Percentiles rank a stretch among this genome's conserved stretches.
Conservation (phyloP, 2,329 filamentous ascomycete species). For the Huntiella omanensis region DNA sequence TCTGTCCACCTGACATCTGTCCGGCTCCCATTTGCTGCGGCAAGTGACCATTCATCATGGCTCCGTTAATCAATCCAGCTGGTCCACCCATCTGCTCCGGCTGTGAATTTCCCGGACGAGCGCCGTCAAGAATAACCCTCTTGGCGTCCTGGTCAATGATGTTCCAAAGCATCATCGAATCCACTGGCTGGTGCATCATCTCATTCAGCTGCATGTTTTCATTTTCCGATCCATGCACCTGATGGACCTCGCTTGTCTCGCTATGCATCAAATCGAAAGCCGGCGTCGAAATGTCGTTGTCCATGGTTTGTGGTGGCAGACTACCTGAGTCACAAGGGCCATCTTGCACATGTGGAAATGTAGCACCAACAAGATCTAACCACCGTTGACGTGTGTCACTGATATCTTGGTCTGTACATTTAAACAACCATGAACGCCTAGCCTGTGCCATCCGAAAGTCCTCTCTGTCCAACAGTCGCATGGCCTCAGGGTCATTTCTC, state of each 20-base stretch:
- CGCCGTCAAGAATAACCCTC: background rate
- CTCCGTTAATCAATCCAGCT: too few relatives aligned
- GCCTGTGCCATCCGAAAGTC: conserved; percentile 21
- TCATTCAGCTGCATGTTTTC: conserved; percentile 1
- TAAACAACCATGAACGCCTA: conserved; percentile 14
- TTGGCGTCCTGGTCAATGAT: conserved; percentile 8
- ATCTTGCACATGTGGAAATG: background rate
- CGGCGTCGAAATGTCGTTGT: too few relatives aligned
- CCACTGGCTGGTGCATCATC: conserved; percentile 8
- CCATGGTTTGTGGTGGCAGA: background rate
- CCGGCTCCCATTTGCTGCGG: too few relatives aligned
- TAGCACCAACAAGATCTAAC: conserved; percentile 27
- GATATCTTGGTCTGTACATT: conserved; percentile 25
- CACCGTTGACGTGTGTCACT: conserved; percentile 30
- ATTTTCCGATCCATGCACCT: too few relatives aligned
- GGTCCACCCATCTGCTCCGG: too few relatives aligned
- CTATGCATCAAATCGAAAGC: background rate
- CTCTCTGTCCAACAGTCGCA: conserved; percentile 25
- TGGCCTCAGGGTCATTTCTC: conserved; percentile 30
- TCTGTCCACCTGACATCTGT: too few relatives aligned
- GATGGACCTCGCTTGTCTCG: background rate
- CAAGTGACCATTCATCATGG: too few relatives aligned
- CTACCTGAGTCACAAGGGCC: background rate
- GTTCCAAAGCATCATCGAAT: conserved; percentile 8
- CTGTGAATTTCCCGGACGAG: too few relatives aligned